phyloP scores from a whole-genome alignment of 2,329 filamentous ascomycete genomes.

The Periconia digitata region DNA sequence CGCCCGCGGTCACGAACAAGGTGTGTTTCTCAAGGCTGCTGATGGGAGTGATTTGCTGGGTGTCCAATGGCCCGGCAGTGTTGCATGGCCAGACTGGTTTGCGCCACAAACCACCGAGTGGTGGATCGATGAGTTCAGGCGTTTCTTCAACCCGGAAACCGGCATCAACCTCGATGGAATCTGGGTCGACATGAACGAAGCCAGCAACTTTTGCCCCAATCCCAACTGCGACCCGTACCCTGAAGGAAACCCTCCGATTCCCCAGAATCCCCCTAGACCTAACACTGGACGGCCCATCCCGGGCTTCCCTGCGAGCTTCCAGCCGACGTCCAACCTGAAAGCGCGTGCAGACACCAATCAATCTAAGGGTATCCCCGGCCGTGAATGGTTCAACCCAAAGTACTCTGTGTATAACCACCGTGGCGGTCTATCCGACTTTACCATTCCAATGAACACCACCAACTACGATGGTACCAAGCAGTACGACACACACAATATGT shows the following conservation, averaged over 20 bases:
- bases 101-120: constrained; percentile 63
- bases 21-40: constrained; percentile 53
- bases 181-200: constrained; percentile 55
- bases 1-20: constrained; percentile 61
- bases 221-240: constrained; percentile 49
- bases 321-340: constrained; percentile 49
- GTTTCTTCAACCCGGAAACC: constrained; percentile 63
- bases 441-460: constrained; percentile 67
- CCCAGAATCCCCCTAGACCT: constrained; percentile 55
- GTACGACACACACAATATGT: constrained; percentile 78
- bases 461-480: constrained; percentile 68
- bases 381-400: constrained; percentile 65
- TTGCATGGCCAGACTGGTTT: constrained; percentile 79
- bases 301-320: constrained; percentile 69
- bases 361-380: constrained; percentile 60
- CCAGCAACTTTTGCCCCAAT: constrained; percentile 39
- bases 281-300: constrained; percentile 65
- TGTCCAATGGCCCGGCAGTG: constrained; percentile 76
- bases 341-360: constrained; percentile 38
- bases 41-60: constrained; percentile 62
- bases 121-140: constrained; percentile 69
- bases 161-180: constrained; percentile 77
- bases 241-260: constrained; percentile 56
- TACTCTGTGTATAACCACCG: constrained; percentile 68
- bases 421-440: constrained; percentile 45